phyloP scores from a whole-genome alignment of 139 green algal genomes.

The Dunaliella primolecta region DNA sequence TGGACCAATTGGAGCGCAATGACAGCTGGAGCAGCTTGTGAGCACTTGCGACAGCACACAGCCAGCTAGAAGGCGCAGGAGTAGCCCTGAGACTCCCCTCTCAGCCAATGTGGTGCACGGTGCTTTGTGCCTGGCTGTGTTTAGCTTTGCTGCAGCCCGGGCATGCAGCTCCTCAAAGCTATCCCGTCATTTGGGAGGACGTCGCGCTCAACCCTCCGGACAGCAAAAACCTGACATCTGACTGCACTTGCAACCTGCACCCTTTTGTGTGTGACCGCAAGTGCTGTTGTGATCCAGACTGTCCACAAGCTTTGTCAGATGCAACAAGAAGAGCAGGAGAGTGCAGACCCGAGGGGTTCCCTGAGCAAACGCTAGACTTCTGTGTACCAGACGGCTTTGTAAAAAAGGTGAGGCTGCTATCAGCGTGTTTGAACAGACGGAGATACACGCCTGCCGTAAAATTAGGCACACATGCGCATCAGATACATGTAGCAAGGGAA shows the following conservation, averaged over 20 bases:
- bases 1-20: no score
- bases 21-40: no score
- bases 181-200: neutral
- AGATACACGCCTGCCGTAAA: no score
- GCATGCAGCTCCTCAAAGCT: neutral
- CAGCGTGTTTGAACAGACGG: no score
- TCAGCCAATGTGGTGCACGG: no score
- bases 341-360: constrained; percentile 36
- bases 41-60: no score
- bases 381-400: constrained; percentile 34
- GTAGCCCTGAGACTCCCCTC: no score
- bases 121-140: no score
- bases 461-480: no score
- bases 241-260: constrained; percentile 42
- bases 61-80: no score
- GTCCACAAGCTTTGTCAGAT: constrained; percentile 13
- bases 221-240: constrained; percentile 35
- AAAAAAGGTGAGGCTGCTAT: constrained; percentile 17
- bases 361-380: constrained; percentile 36
- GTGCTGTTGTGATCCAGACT: constrained; percentile 52
- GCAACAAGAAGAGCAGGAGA: constrained; percentile 10
- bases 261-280: constrained; percentile 29
- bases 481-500: no score
- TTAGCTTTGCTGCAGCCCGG: no score
- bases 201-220: neutral